These are phyloP conservation scores for Hypoxylon sp. DNA, from an alignment of 2,329 filamentous ascomycete genomes.

Conservation along the genomic window DNA sequence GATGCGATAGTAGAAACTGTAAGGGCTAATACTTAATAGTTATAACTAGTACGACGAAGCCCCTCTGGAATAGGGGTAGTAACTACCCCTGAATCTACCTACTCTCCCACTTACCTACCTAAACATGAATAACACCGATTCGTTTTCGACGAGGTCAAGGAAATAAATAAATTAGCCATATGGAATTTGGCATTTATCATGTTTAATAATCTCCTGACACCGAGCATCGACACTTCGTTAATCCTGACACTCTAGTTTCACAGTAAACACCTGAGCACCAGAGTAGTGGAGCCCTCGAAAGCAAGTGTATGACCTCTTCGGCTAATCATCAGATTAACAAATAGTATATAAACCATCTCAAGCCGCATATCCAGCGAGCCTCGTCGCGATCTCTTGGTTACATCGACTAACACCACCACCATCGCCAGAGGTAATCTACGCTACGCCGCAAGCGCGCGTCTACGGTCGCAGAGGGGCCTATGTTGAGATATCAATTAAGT, in stretches of 20 bases:
- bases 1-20: background rate
- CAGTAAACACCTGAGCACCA: background rate
- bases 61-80: background rate
- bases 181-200: background rate
- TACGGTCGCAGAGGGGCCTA: background rate
- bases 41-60: background rate
- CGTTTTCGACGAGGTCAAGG: background rate
- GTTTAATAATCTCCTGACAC: too few relatives aligned
- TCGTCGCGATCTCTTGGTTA: background rate
- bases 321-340: background rate
- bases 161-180: background rate
- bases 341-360: background rate
- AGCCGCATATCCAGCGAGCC: background rate
- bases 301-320: background rate
- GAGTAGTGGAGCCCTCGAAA: background rate
- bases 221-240: background rate
- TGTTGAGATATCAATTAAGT: background rate
- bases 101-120: background rate
- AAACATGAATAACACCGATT: background rate
- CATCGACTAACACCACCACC: background rate
- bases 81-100: background rate
- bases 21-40: background rate
- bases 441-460: background rate
- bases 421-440: background rate
- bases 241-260: background rate